Evolutionary conservation across 495 filamentous ascomycete species (phyloP), one percentile per base, ranked within the genome.

Genomic region (Massariosphaeria phaeospora): DNA sequence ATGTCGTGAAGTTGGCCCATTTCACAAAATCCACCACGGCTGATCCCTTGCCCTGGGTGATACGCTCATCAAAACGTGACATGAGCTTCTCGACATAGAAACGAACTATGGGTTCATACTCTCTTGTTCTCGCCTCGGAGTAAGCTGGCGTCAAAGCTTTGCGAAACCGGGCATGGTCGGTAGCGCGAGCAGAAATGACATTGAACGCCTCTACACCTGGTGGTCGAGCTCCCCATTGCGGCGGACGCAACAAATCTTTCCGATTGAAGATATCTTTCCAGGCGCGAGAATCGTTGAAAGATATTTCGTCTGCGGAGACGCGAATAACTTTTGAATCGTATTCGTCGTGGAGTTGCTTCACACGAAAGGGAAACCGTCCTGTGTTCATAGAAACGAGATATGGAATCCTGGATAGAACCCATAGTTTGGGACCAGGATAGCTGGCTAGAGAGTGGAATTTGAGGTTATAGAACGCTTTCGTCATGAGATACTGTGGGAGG

Each of bases 391-490:
- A 29, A 9, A 56, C 13, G 18, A 50, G 51, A 13, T 48, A 52
- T 15, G 74, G 71, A 12, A 81, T 52, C 12, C 60, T 52, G 1
- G 73, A 71, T 0, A 75, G 65, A 1, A 69, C 67, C 65, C 69
- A 76, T 5, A 67, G 48, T 39, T 64, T 70, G 21, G 79, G 80
- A 2, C 80, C 80, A 0, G 80, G 80, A 57, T 75, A 76, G 2
- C 62, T 63, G 15, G 63, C 39, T 13, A 82, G 71, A 0, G 79
- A 77, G 41, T 77, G 77, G 57, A 75, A 71, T 50, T 65, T 75
- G 25, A 80, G 64, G 29, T 74, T 71, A 59, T 81, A 81, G 55
- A 61, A 12, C 26, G 46, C 52, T 18, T 33, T 44, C 13, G 39
- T 36, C 12, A 45, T 31, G 9, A 18, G 36, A 46, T 50, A 51